Evolutionary conservation across 2,329 filamentous ascomycete species (phyloP).

Genomic region (Aureobasidium namibiae): DNA sequence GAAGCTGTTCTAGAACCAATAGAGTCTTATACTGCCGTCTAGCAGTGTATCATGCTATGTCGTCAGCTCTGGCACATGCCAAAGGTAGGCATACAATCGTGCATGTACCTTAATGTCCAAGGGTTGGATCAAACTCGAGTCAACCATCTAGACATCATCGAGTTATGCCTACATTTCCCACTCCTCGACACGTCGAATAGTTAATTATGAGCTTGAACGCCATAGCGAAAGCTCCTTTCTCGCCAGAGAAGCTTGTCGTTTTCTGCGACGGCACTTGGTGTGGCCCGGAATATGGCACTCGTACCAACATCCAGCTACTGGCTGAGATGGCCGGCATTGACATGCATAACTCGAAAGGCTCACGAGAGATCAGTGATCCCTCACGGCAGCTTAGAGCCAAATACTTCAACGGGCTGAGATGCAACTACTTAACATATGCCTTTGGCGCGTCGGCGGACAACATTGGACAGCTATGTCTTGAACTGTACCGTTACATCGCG

Average conservation of each 20-base stretch:
- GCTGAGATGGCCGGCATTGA: conserved; percentile 26
- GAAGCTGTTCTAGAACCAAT: too few species aligned
- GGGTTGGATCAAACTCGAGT: neutral
- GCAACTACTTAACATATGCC: conserved; percentile 15
- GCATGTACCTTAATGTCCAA: conserved; percentile 1
- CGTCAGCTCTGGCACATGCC: neutral
- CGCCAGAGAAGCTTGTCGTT: neutral
- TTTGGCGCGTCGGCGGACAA: conserved; percentile 26
- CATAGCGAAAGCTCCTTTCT: neutral
- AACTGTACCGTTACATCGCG: conserved; percentile 28
- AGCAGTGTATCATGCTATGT: neutral
- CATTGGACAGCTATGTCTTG: conserved; percentile 27
- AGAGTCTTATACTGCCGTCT: neutral
- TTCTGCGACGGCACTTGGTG: conserved; percentile 18
- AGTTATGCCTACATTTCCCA: neutral
- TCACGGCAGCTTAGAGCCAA: conserved; percentile 21
- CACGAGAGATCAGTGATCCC: conserved; percentile 20
- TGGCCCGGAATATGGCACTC: conserved; percentile 27
- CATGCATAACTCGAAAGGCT: neutral
- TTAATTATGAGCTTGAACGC: neutral
- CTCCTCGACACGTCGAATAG: neutral
- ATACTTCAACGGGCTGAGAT: conserved; percentile 27
- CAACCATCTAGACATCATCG: neutral
- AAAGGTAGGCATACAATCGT: neutral
- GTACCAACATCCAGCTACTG: conserved; percentile 26